phyloP scores from a whole-genome alignment of 768 basidiomycete genomes.

The Tephrocybe sp. region DNA sequence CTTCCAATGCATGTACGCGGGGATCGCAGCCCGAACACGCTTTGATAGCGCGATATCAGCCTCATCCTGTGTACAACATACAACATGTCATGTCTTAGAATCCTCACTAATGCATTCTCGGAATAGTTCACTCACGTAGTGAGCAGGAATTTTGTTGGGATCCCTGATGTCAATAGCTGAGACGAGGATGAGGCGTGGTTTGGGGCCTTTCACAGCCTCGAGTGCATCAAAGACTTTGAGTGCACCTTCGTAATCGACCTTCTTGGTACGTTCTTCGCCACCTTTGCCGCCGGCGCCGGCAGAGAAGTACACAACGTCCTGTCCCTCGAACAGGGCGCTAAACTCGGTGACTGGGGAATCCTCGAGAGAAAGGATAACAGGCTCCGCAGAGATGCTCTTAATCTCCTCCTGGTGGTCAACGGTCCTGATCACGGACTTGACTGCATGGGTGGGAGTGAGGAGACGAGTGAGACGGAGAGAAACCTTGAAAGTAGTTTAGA shows the following conservation, averaged over 20 bases:
- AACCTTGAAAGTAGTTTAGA: conserved; percentile 25
- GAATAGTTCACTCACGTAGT: conserved; percentile 44
- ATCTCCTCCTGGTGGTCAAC: conserved; percentile 47
- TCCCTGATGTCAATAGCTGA: conserved; percentile 59
- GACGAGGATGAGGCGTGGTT: conserved; percentile 55
- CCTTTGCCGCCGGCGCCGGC: conserved; percentile 60
- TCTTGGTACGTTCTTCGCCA: conserved; percentile 49
- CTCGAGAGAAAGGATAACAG: conserved; percentile 57
- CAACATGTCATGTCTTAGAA: too few species aligned
- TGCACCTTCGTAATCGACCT: conserved; percentile 61
- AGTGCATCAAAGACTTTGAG: conserved; percentile 71
- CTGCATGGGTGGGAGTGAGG: conserved; percentile 40
- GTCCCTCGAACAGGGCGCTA: conserved; percentile 39
- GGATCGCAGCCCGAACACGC: conserved; percentile 41
- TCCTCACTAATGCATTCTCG: background rate
- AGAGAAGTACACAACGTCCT: conserved; percentile 45
- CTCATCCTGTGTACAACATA: conserved; percentile 31
- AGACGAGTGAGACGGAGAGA: conserved; percentile 49
- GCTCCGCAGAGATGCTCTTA: conserved; percentile 36
- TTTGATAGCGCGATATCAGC: conserved; percentile 43
- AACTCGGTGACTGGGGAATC: conserved; percentile 44
- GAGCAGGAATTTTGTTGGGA: conserved; percentile 43
- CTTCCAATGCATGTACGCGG: conserved; percentile 45
- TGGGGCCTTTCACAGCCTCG: conserved; percentile 44
- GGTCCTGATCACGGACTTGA: conserved; percentile 57